These are phyloP conservation scores for Priceomyces haplophilus DNA, from an alignment of 805 yeast species.

Conservation along the genomic window DNA sequence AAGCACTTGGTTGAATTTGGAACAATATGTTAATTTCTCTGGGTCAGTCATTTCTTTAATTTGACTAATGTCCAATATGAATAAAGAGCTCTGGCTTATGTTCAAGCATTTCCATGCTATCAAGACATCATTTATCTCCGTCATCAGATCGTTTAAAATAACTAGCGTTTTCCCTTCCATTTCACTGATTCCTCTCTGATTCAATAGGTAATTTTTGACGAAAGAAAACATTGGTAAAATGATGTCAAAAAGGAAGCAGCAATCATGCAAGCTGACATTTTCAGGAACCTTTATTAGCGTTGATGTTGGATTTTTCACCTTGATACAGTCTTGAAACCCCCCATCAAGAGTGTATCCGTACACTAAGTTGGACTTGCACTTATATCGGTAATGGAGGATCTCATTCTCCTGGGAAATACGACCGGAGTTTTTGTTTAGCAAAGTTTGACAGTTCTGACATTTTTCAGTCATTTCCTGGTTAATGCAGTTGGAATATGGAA, in stretches of 20 bases:
- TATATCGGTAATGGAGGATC: conserved; percentile 12
- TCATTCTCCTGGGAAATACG: conserved; percentile 8
- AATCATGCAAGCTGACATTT: conserved; percentile 34
- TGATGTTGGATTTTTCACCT: conserved; percentile 22
- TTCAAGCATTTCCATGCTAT: conserved; percentile 29
- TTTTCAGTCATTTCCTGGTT: conserved; percentile 15
- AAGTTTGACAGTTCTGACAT: conserved; percentile 20
- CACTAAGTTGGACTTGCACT: conserved; percentile 22
- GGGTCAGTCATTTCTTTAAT: conserved; percentile 8
- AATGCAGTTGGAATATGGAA: conserved; percentile 34
- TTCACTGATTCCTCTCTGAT: conserved; percentile 2
- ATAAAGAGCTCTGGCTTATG: conserved; percentile 12
- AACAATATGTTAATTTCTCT: conserved; percentile 10
- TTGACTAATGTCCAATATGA: conserved; percentile 13
- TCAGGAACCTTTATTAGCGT: conserved; percentile 27
- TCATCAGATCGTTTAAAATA: conserved; percentile 24
- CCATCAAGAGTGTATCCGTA: conserved; percentile 38
- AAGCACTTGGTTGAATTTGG: conserved; percentile 19
- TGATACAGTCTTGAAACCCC: conserved; percentile 37
- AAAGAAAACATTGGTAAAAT: conserved; percentile 34
- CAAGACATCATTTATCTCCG: conserved; percentile 37
- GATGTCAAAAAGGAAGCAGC: conserved; percentile 30
- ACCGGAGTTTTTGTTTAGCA: conserved; percentile 2
- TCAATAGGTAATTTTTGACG: conserved; percentile 13
- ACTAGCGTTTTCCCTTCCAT: conserved; percentile 19